These are phyloP conservation scores for Dichomitus squalens DNA, from an alignment of 1,284 basidiomycete genomes.

Conservation along the genomic window DNA sequence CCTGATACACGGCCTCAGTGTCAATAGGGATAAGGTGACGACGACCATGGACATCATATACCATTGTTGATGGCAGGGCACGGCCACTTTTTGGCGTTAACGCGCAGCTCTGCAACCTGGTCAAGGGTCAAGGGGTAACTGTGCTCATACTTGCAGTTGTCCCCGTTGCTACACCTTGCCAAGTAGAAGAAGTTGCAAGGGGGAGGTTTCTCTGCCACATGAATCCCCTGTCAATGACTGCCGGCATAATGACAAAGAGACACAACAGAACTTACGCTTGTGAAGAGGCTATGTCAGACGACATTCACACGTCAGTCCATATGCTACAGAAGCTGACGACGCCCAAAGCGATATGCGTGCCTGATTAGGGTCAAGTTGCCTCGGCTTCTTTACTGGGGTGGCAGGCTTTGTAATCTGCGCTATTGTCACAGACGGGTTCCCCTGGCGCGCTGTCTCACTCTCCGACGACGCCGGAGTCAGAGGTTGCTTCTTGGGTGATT, in stretches of 20 bases:
- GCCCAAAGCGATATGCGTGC: conserved; percentile 10
- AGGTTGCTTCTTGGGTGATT: conserved; percentile 20
- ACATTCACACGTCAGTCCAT: not conserved
- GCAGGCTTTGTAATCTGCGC: conserved; percentile 8
- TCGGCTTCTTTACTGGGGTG: conserved; percentile 15
- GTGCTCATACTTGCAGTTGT: conserved; percentile 43
- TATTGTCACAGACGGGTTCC: conserved; percentile 20
- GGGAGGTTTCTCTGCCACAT: conserved; percentile 38
- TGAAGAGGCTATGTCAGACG: conserved; percentile 30
- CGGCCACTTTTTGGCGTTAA: conserved; percentile 43
- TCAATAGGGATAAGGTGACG: not conserved
- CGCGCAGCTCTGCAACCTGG: conserved; percentile 37
- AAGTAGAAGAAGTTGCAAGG: conserved; percentile 48
- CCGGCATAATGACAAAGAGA: not conserved
- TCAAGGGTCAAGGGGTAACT: conserved; percentile 38
- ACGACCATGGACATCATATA: conserved; percentile 10
- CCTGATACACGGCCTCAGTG: conserved; percentile 25
- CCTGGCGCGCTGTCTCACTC: conserved; percentile 25
- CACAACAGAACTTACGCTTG: conserved; percentile 31
- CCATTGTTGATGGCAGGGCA: conserved; percentile 40
- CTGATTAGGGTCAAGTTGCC: conserved; percentile 23
- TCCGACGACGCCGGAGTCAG: conserved; percentile 25
- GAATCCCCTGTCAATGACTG: not conserved
- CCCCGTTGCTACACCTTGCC: conserved; percentile 37
- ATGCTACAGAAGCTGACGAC: too few species aligned